phyloP scores from a whole-genome alignment of 1,284 basidiomycete species.

The Anthracocystis setariae region DNA sequence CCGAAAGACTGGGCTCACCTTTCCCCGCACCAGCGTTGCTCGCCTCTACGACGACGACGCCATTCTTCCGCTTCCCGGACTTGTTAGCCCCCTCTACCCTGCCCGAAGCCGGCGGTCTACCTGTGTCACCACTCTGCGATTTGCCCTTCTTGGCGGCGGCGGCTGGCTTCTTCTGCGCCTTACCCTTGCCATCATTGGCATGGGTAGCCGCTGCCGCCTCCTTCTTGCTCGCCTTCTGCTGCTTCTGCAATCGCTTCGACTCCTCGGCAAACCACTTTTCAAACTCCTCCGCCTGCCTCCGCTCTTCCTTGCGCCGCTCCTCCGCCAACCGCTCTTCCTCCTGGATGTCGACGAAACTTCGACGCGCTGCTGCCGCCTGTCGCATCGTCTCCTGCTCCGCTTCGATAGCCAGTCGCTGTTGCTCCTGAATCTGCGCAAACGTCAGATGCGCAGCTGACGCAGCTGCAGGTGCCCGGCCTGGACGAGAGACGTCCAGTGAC shows the following conservation, averaged over 20 bases:
- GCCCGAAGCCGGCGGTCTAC: constrained; percentile 3
- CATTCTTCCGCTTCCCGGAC: no score
- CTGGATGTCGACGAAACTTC: constrained; percentile 61
- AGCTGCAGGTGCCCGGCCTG: constrained; percentile 6
- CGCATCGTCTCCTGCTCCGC: constrained; percentile 39
- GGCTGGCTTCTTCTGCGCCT: constrained; percentile 23
- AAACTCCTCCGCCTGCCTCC: constrained; percentile 60
- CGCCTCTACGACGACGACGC: neutral
- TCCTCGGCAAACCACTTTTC: constrained; percentile 67
- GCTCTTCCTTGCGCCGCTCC: constrained; percentile 53
- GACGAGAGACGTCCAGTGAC: constrained; percentile 5
- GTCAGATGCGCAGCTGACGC: constrained; percentile 31
- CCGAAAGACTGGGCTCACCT: constrained; percentile 17
- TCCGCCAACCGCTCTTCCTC: constrained; percentile 55
- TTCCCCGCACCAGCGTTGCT: neutral
- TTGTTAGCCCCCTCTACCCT: constrained; percentile 15
- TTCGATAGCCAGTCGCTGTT: constrained; percentile 50
- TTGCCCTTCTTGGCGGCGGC: constrained; percentile 14
- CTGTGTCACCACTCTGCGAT: constrained; percentile 18
- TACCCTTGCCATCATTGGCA: constrained; percentile 18
- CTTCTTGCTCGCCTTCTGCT: constrained; percentile 20
- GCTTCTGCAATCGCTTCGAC: constrained; percentile 52
- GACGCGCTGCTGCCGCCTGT: constrained; percentile 30
- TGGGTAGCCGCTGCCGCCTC: no score
- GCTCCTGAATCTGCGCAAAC: constrained; percentile 62